phyloP scores from a whole-genome alignment of 73 alveolate genomes.

The Paramecium bursaria region DNA sequence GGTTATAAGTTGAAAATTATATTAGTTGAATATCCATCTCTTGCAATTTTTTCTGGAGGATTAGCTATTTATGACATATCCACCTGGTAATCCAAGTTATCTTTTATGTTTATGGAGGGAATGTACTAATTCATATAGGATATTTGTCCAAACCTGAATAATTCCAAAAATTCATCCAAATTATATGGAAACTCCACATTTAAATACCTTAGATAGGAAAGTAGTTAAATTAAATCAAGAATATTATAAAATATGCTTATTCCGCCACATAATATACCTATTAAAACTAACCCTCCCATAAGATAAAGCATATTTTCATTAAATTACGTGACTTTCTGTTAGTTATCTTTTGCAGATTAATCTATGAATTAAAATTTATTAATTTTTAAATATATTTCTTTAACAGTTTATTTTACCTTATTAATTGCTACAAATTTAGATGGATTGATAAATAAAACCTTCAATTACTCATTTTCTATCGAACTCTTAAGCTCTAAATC shows the following conservation, averaged over 20 bases:
- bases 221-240: neutral
- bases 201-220: constrained; percentile 22
- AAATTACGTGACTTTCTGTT: neutral
- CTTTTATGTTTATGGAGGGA: too few species aligned
- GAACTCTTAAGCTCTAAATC: neutral
- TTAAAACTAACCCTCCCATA: neutral
- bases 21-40: too few species aligned
- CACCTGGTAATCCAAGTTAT: too few species aligned
- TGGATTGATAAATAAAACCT: too few species aligned
- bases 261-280: constrained; percentile 27
- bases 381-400: neutral
- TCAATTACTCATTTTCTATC: neutral
- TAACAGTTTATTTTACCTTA: neutral
- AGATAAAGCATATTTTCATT: neutral
- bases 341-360: too few species aligned
- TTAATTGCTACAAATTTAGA: too few species aligned
- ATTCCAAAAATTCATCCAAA: neutral
- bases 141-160: constrained; percentile 17
- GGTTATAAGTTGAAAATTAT: too few species aligned
- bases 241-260: constrained; percentile 24
- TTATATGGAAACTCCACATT: constrained; percentile 16
- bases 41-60: too few species aligned
- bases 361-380: too few species aligned
- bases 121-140: too few species aligned
- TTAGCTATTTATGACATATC: too few species aligned